A percentile compares a stretch with the other conserved stretches of the same genome.
phyloP scores from a whole-genome alignment of 2,329 filamentous ascomycete species.

The Exserohilum rostratum region DNA sequence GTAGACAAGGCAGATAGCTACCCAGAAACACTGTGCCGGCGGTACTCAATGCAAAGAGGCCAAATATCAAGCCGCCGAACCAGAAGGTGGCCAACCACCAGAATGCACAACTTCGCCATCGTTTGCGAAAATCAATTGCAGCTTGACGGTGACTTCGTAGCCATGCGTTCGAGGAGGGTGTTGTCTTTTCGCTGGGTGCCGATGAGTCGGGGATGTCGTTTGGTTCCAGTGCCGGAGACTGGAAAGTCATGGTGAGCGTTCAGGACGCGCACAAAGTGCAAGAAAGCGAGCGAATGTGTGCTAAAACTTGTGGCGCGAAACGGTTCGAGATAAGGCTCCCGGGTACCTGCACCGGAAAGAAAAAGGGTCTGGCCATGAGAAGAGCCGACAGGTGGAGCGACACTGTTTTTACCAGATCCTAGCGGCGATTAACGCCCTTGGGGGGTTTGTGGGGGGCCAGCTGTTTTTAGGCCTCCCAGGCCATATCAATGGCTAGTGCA shows the following conservation, averaged over 20 bases:
- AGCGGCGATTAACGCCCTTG: no score
- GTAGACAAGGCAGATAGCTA: constrained; percentile 5
- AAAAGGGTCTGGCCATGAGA: no score
- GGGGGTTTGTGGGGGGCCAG: no score
- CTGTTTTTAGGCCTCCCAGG: no score
- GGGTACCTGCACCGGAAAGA: no score
- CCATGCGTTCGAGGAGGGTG: not conserved
- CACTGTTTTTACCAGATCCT: no score
- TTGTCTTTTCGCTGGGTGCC: not conserved
- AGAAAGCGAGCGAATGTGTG: not conserved
- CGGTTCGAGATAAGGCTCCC: no score
- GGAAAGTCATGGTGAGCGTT: not conserved
- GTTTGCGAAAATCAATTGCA: constrained; percentile 2
- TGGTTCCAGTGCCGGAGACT: not conserved
- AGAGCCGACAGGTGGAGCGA: no score
- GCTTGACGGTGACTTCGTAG: constrained; percentile 2
- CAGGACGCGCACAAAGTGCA: not conserved
- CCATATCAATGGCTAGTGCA: no score
- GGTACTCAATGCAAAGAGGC: not conserved
- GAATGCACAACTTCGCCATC: not conserved
- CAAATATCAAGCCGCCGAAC: not conserved
- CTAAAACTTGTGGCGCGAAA: no score
- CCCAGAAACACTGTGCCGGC: not conserved
- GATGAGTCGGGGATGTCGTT: not conserved
- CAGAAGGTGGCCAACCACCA: constrained; percentile 4